These are phyloP conservation scores for Collybiopsis confluens DNA, from an alignment of 768 basidiomycete genomes.

Conservation along the genomic window DNA sequence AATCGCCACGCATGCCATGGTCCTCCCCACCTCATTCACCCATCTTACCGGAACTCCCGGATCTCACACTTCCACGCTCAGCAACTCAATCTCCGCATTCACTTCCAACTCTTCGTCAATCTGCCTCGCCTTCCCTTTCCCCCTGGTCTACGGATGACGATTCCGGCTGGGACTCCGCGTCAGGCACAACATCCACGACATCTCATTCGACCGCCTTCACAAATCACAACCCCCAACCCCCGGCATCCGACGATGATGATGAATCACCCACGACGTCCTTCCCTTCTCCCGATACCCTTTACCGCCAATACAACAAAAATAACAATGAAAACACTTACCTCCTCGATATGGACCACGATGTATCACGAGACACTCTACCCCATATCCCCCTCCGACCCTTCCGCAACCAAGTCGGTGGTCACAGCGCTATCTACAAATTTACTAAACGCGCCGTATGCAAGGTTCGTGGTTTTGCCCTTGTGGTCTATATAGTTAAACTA, in stretches of 20 bases:
- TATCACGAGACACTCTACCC: constrained; percentile 60
- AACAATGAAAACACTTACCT: constrained; percentile 21
- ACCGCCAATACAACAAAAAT: constrained; percentile 4
- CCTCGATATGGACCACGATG: constrained; percentile 36
- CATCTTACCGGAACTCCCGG: constrained; percentile 11
- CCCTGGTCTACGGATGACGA: constrained; percentile 78
- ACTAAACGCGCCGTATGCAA: constrained; percentile 98
- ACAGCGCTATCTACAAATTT: constrained; percentile 96
- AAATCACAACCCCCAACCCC: constrained; percentile 7
- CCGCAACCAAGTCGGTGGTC: constrained; percentile 96
- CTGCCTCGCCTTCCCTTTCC: constrained; percentile 35
- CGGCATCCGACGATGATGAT: constrained; percentile 14
- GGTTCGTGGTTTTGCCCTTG: constrained; percentile 3
- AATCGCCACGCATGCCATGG: constrained; percentile 46
- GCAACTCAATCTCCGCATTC: constrained; percentile 14
- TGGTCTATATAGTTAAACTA: background rate
- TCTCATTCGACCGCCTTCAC: constrained; percentile 15
- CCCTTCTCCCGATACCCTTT: constrained; percentile 8
- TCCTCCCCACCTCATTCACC: constrained; percentile 49
- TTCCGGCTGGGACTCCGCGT: constrained; percentile 71
- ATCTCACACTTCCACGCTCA: constrained; percentile 12
- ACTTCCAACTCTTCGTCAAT: constrained; percentile 7
- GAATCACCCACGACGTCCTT: constrained; percentile 8
- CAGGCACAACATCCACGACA: constrained; percentile 56
- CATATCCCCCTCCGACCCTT: constrained; percentile 94